These are phyloP conservation scores for Claviceps sp. DNA, from an alignment of 2,329 filamentous ascomycete genomes.

Conservation along the genomic window DNA sequence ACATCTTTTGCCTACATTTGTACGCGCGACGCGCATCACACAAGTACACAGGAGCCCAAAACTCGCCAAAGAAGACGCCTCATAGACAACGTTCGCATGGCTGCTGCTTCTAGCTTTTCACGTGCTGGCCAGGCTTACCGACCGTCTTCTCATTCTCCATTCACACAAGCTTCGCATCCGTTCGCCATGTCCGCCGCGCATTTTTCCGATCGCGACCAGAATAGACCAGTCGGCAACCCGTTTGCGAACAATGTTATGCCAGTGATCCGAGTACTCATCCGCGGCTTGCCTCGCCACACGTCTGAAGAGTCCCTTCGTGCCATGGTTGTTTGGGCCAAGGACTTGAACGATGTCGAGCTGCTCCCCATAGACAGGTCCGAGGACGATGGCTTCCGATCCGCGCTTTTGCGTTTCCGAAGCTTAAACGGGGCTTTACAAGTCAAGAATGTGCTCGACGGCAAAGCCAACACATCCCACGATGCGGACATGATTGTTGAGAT, in stretches of 20 bases:
- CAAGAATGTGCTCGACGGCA: constrained; percentile 44
- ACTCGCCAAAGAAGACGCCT: constrained; percentile 11
- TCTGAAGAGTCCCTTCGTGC: constrained; percentile 39
- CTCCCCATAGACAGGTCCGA: constrained; percentile 34
- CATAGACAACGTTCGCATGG: constrained; percentile 24
- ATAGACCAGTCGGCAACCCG: constrained; percentile 26
- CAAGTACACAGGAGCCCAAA: not conserved
- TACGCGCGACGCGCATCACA: not conserved
- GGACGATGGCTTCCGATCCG: constrained; percentile 37
- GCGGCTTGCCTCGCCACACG: constrained; percentile 39
- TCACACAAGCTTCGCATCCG: constrained; percentile 21
- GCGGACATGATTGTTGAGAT: constrained; percentile 46
- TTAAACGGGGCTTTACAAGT: constrained; percentile 40
- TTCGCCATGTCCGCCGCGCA: constrained; percentile 19
- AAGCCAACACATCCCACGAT: constrained; percentile 35
- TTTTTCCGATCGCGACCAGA: constrained; percentile 26
- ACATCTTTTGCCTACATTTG: not conserved
- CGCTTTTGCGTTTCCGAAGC: constrained; percentile 39
- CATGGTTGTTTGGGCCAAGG: constrained; percentile 47
- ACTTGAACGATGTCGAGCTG: constrained; percentile 37
- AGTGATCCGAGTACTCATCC: constrained; percentile 34
- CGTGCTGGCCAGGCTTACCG: constrained; percentile 26
- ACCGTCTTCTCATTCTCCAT: constrained; percentile 10
- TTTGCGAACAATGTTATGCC: constrained; percentile 22
- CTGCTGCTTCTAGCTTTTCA: constrained; percentile 27